phyloP scores from a whole-genome alignment of 208 protist species.

The Endotrypanum monterogeii region DNA sequence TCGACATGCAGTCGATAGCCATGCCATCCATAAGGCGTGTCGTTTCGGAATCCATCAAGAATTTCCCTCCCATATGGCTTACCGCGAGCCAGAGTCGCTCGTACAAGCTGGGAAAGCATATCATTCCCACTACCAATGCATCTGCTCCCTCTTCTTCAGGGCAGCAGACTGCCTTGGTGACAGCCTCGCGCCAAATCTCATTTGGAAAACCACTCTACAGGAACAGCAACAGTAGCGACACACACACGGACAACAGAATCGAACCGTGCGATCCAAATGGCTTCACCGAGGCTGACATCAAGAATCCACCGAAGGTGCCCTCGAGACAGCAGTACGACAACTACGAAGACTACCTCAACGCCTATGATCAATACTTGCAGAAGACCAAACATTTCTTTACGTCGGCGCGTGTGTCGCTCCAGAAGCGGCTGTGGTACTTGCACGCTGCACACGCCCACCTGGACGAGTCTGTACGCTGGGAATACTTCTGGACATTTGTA shows the following conservation, averaged over 20 bases:
- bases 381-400: constrained; percentile 8
- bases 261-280: not conserved
- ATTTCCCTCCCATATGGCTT: not conserved
- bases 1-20: not conserved
- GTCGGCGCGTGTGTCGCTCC: constrained; percentile 17
- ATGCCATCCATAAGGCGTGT: not conserved
- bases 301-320: constrained; percentile 21
- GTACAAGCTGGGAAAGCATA: not conserved
- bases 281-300: not conserved
- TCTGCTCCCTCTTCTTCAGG: not conserved
- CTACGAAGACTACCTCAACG: constrained; percentile 53
- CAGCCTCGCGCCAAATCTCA: not conserved
- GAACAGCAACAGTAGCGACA: not conserved
- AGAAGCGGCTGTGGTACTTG: constrained; percentile 11
- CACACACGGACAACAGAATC: not conserved
- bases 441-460: constrained; percentile 19
- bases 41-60: not conserved
- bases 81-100: not conserved
- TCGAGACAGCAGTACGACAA: constrained; percentile 22
- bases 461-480: constrained; percentile 28
- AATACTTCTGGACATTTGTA: constrained; percentile 58
- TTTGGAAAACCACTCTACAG: not conserved
- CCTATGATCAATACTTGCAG: constrained; percentile 47
- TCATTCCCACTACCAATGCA: not conserved
- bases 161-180: not conserved